These are phyloP conservation scores for Suillus discolor DNA, from an alignment of 768 basidiomycete genomes.

Conservation along the genomic window DNA sequence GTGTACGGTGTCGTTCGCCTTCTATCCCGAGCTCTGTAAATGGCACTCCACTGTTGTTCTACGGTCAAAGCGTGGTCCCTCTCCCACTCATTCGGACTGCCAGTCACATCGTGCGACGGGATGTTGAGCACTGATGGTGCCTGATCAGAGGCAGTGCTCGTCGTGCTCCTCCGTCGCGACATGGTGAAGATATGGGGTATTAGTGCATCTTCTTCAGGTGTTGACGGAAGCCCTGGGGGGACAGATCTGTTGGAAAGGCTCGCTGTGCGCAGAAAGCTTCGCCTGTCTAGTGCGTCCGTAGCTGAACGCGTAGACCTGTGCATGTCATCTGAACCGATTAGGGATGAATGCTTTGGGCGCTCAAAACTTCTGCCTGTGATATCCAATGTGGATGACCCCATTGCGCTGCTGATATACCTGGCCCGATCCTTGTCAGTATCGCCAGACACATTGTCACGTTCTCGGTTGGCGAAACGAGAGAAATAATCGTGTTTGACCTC, in stretches of 20 bases:
- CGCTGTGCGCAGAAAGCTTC: constrained; percentile 33
- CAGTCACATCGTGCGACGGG: constrained; percentile 31
- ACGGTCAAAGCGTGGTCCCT: constrained; percentile 22
- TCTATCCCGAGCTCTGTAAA: constrained; percentile 29
- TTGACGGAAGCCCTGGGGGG: constrained; percentile 49
- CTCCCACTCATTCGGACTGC: constrained; percentile 20
- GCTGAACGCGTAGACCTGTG: constrained; percentile 19
- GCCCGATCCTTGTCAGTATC: constrained; percentile 21
- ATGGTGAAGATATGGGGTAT: constrained; percentile 43
- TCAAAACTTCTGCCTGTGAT: constrained; percentile 20
- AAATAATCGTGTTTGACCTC: too few species aligned
- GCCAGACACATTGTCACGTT: constrained; percentile 15
- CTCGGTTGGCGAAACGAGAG: constrained; percentile 16
- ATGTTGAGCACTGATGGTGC: constrained; percentile 42
- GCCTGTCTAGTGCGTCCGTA: constrained; percentile 23
- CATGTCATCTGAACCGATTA: constrained; percentile 31
- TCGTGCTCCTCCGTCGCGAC: constrained; percentile 48
- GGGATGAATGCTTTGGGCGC: constrained; percentile 18
- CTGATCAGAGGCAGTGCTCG: constrained; percentile 50
- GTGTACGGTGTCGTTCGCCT: constrained; percentile 17
- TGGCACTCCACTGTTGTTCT: constrained; percentile 32
- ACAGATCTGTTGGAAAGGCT: constrained; percentile 34
- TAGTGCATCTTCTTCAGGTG: constrained; percentile 45
- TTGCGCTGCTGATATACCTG: constrained; percentile 22
- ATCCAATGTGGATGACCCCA: constrained; percentile 28